Base-by-base conservation (phyloP, 768 basidiomycete genomes). In the Hericium coralloides region DNA sequence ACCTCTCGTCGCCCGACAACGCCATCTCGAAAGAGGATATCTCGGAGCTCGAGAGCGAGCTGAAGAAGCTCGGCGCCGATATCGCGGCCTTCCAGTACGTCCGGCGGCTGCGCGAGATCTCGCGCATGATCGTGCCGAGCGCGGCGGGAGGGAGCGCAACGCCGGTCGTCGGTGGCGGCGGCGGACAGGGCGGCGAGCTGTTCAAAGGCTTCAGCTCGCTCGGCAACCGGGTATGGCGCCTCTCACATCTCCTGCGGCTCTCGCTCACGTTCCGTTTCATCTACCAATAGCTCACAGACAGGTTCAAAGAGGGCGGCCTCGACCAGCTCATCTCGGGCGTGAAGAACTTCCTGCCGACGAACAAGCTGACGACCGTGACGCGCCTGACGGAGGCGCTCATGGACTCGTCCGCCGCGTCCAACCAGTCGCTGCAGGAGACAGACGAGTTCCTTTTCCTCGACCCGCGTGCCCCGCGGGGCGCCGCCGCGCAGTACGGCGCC, bases 271-370 rank as follows among this genome's bases (percentile, higher is more conserved):
- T 4, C 20, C 15, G 12, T 12, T 20, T 14, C 20, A n/a, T n/a
- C n/a, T n/a, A n/a, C n/a, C n/a, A n/a, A n/a, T n/a, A 97, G 94
- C 81, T 98, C 49, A 95, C 93, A 1, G 92, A 94, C 67, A 82
- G 92, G 49, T 74, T 98, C 55, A 91, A 95, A 71, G 95, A 97
- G 67, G 91, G 94, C 38, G 93, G 93, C n/a, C 78, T 98, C 36
- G 95, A 98, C 69, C 95, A 95, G 68, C 77, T 99, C 15, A 91
- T 99, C 60, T 95, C 94, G 0, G 95, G 95, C 39, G 97, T 99
- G 65, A 97, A 95, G 70, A 98, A 97, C 72, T 94, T 99, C 77
- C 73, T 99, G 17, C 97, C 97, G 0, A 87, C 92, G 2, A 92
- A 93, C 68, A 95, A 99, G 71, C 81, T 97, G 39, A 80, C 97